Evolutionary conservation across 345 rosid genomes (phyloP).

Genomic region (Eucalyptus guilfoylei): DNA sequence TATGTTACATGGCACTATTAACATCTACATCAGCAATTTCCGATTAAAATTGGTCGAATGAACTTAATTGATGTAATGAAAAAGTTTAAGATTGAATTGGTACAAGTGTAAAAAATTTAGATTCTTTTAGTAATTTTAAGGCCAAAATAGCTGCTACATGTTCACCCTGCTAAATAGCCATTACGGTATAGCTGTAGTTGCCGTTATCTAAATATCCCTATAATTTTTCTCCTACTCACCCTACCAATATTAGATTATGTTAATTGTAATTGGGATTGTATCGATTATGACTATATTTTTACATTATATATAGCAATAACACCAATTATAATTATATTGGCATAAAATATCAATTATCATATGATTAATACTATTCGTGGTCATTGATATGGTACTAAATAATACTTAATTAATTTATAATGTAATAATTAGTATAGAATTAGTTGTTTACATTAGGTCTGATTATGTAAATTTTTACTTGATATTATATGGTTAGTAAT

Average conservation of each 20-base stretch:
- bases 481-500: neutral
- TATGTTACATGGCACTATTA: neutral
- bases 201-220: neutral
- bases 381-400: neutral
- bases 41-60: no score
- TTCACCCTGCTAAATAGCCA: neutral
- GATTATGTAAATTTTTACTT: neutral
- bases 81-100: neutral
- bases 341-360: neutral
- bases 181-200: neutral
- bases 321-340: neutral
- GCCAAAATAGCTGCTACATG: neutral
- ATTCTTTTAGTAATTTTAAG: neutral
- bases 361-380: fast-evolving
- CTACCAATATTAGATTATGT: neutral
- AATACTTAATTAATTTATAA: neutral
- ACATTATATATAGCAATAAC: neutral
- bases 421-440: neutral
- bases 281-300: neutral
- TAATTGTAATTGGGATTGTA: neutral
- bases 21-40: fast-evolving
- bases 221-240: neutral
- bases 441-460: neutral
- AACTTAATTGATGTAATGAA: fast-evolving
- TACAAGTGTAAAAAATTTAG: neutral